Percentiles rank a stretch among this genome's conserved stretches.
Evolutionary conservation across 2,329 filamentous ascomycete genomes (phyloP).

Genomic region (Arthroderma sp.): DNA sequence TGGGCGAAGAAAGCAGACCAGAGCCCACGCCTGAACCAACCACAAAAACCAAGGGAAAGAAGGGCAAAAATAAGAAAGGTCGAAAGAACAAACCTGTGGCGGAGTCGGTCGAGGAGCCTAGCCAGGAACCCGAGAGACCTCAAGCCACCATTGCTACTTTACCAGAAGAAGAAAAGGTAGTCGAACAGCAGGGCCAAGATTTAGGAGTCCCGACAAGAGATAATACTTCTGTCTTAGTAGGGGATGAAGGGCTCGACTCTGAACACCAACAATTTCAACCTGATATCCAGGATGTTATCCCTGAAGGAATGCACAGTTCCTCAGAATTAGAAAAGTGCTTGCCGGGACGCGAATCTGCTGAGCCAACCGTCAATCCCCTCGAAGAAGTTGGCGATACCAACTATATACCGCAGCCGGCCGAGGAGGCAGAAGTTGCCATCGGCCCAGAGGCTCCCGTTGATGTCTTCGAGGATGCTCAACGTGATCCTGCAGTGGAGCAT

Average conservation of each 20-base stretch:
- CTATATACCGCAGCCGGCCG: neutral
- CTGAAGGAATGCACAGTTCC: neutral
- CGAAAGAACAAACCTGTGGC: neutral
- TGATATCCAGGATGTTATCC: neutral
- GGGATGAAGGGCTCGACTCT: neutral
- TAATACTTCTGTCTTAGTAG: too few species aligned
- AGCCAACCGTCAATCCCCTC: neutral
- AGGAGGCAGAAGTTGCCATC: neutral
- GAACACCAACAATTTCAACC: neutral
- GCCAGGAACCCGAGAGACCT: neutral
- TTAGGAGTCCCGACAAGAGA: neutral
- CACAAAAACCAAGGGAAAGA: neutral
- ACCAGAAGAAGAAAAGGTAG: constrained; percentile 22
- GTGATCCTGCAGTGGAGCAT: neutral
- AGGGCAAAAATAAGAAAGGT: constrained; percentile 4
- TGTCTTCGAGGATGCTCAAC: neutral
- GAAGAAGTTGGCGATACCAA: neutral
- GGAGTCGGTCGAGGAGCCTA: constrained; percentile 2
- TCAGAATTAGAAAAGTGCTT: neutral
- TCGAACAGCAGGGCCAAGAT: constrained; percentile 10
- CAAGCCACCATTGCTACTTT: neutral
- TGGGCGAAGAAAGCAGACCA: neutral
- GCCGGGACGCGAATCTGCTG: neutral
- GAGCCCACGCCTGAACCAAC: neutral
- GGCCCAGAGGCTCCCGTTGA: neutral